Conservation (phyloP, 106 monocot genomes). For the Cymbidium sinense region DNA sequence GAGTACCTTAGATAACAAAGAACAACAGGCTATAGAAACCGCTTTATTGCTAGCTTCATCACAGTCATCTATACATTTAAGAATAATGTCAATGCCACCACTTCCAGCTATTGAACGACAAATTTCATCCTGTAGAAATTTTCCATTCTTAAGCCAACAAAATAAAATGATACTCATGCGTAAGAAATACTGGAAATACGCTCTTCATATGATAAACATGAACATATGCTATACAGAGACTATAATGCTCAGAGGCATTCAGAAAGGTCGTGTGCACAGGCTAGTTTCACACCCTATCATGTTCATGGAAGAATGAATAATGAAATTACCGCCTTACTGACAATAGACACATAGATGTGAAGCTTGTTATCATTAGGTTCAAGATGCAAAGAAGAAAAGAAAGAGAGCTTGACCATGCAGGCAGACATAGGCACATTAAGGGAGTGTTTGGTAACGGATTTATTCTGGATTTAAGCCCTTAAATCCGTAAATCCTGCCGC, state of each 20-base stretch:
- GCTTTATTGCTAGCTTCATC: conserved; percentile 34
- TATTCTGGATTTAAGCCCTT: too few species aligned
- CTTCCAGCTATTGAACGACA: conserved; percentile 79
- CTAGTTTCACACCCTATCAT: neutral
- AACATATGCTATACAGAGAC: neutral
- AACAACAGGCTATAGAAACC: conserved; percentile 64
- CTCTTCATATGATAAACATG: neutral
- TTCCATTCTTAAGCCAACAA: conserved; percentile 5
- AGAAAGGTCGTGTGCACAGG: neutral
- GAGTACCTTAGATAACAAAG: conserved; percentile 81
- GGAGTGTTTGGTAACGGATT: too few species aligned
- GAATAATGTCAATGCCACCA: conserved; percentile 81
- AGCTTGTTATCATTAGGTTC: too few species aligned
- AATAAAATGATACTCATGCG: neutral
- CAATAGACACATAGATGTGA: too few species aligned
- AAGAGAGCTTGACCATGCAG: too few species aligned
- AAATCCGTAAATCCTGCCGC: too few species aligned
- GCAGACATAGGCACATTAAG: too few species aligned
- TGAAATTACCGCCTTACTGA: too few species aligned
- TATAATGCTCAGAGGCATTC: neutral
- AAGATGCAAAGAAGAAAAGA: too few species aligned
- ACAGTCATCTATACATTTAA: conserved; percentile 58
- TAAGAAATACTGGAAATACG: neutral
- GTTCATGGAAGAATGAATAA: too few species aligned
- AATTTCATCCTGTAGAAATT: conserved; percentile 76